Evolutionary conservation across 139 green algal genomes (phyloP).

Genomic region (Chlamydomonas incerta): DNA sequence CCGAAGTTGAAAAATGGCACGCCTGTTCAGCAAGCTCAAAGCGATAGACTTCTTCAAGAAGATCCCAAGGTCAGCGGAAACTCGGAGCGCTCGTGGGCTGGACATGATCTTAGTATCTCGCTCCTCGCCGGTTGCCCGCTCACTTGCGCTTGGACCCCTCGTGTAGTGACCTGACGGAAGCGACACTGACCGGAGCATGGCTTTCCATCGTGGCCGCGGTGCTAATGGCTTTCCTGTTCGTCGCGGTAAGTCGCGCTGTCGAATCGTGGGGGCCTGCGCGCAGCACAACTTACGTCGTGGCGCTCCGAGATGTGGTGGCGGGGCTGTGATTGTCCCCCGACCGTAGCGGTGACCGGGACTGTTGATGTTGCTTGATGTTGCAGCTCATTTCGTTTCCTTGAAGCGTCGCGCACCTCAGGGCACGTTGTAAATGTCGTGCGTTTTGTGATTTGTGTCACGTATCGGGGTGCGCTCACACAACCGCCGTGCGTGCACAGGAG

Average conservation of each 20-base stretch:
- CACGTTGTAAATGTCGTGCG: too few species aligned
- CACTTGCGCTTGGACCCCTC: background rate
- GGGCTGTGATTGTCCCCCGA: too few species aligned
- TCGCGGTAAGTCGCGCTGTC: constrained; percentile 83
- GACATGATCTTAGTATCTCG: too few species aligned
- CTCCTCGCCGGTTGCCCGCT: too few species aligned
- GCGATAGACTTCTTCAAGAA: constrained; percentile 81
- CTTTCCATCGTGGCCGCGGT: constrained; percentile 89
- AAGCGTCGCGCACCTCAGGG: too few species aligned
- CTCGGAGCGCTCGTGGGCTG: background rate
- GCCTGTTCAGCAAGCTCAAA: constrained; percentile 59
- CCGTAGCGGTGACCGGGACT: too few species aligned
- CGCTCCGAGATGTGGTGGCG: too few species aligned
- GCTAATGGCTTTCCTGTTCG: constrained; percentile 87
- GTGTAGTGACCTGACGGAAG: constrained; percentile 94
- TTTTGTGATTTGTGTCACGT: too few species aligned
- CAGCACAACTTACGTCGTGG: too few species aligned
- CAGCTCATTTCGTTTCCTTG: too few species aligned
- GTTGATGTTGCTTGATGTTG: too few species aligned
- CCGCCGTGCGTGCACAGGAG: constrained; percentile 76
- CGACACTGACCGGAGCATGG: constrained; percentile 88
- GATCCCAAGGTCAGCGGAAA: constrained; percentile 49
- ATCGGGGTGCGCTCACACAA: background rate
- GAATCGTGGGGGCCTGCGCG: too few species aligned
- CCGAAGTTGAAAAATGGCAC: background rate